Conservation (phyloP, 2,329 filamentous ascomycete genomes). For the Cryphonectria radicalis region DNA sequence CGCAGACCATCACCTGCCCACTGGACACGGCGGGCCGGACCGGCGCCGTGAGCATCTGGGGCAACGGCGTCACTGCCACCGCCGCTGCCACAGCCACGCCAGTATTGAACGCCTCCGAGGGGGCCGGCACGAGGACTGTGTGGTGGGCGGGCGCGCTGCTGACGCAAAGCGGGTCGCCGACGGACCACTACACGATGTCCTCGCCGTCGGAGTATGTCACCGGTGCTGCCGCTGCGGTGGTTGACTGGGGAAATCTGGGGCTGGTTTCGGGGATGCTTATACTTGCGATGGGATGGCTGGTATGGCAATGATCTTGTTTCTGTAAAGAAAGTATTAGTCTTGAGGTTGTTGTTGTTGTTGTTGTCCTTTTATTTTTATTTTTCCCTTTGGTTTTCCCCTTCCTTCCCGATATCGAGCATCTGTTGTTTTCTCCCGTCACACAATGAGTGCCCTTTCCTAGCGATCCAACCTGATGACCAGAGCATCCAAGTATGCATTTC, state of each 20-base stretch:
- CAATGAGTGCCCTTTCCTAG: neutral
- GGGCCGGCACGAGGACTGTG: neutral
- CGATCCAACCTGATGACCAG: neutral
- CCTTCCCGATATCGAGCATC: neutral
- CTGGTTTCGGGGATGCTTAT: neutral
- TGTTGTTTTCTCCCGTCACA: neutral
- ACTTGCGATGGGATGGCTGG: constrained; percentile 10
- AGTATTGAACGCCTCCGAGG: neutral
- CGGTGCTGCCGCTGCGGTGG: constrained; percentile 15
- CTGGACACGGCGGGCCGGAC: constrained; percentile 39
- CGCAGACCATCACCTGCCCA: constrained; percentile 45
- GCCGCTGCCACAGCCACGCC: constrained; percentile 27
- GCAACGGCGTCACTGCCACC: constrained; percentile 44
- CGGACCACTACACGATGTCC: neutral
- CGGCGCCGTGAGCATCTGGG: constrained; percentile 37
- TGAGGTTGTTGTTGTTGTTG: neutral
- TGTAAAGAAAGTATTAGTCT: neutral
- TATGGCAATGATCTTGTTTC: neutral
- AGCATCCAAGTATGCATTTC: neutral
- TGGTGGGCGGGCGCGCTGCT: constrained; percentile 19
- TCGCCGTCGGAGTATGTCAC: constrained; percentile 5
- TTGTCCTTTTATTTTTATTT: neutral
- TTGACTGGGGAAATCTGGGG: constrained; percentile 6
- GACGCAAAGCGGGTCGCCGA: constrained; percentile 7
- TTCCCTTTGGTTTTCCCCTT: neutral